phyloP scores from a whole-genome alignment of 768 basidiomycete genomes.

The Phaeolepiota aurea region DNA sequence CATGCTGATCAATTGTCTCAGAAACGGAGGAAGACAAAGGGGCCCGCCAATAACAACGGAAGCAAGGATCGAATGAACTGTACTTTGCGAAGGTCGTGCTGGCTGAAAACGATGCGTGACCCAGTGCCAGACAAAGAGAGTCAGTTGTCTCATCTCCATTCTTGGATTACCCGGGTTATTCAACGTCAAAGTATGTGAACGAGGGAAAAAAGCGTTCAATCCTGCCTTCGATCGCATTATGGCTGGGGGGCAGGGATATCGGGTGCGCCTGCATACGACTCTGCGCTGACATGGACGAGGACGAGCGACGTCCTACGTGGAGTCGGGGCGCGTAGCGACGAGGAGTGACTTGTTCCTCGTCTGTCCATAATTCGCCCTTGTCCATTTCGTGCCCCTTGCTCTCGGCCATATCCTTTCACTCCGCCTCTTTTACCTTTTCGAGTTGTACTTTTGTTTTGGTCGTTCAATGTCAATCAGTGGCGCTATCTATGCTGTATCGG shows the following conservation, averaged over 20 bases:
- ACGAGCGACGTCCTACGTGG: slow-evolving; percentile 67
- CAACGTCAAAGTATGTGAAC: too few species aligned
- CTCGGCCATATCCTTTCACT: not conserved
- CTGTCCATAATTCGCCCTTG: too few species aligned
- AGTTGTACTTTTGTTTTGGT: slow-evolving; percentile 1
- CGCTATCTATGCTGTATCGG: too few species aligned
- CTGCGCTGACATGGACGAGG: slow-evolving; percentile 79
- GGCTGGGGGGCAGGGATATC: slow-evolving; percentile 64
- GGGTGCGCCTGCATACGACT: slow-evolving; percentile 62
- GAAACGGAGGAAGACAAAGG: slow-evolving; percentile 83
- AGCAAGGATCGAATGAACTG: slow-evolving; percentile 74
- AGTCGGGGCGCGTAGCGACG: slow-evolving; percentile 68
- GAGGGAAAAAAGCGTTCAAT: slow-evolving; percentile 84
- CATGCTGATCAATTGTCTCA: slow-evolving; percentile 18
- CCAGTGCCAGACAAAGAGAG: slow-evolving; percentile 79
- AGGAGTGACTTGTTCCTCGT: slow-evolving; percentile 78
- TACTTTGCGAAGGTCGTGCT: slow-evolving; percentile 62
- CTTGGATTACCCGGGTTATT: slow-evolving; percentile 86
- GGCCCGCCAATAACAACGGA: slow-evolving; percentile 15
- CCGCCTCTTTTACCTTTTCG: slow-evolving; percentile 5
- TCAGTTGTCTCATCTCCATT: slow-evolving; percentile 19
- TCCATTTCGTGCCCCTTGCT: not conserved
- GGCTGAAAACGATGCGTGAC: slow-evolving; percentile 80
- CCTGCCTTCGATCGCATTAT: slow-evolving; percentile 58
- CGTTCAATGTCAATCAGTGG: too few species aligned